Conservation (phyloP, 78 protist genomes). For the Cyanophora paradoxa region DNA sequence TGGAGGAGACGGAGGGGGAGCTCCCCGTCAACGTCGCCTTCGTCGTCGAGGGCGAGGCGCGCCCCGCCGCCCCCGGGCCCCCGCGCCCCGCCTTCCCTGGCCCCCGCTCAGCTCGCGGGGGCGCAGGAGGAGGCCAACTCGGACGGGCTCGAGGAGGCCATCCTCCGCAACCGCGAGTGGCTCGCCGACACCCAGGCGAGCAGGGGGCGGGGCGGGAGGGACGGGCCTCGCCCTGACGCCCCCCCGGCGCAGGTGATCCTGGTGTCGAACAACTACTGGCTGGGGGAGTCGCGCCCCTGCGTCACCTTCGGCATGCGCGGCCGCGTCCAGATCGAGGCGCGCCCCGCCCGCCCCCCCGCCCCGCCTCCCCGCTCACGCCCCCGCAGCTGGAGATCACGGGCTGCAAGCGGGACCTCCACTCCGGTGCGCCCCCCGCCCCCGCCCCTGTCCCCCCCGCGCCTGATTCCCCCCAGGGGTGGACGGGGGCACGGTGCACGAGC, state of each 20-base stretch:
- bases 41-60: slow-evolving; percentile 27
- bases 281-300: slow-evolving; percentile 30
- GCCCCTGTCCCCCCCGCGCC: no score
- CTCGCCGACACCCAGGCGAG: no score
- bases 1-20: background rate
- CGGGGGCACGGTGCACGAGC: slow-evolving; percentile 42
- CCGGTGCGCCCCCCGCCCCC: background rate
- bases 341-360: no score
- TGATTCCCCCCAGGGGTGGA: slow-evolving; percentile 43
- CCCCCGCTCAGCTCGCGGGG: no score
- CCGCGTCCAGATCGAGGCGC: slow-evolving; percentile 12
- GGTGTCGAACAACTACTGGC: slow-evolving; percentile 29
- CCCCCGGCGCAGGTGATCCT: slow-evolving; percentile 10
- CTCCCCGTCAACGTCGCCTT: slow-evolving; percentile 26
- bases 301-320: slow-evolving; percentile 43
- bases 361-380: no score
- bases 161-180: background rate
- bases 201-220: no score
- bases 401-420: no score
- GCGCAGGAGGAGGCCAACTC: background rate
- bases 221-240: no score
- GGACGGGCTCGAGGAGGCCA: background rate
- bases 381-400: no score
- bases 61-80: no score
- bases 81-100: no score